Base-by-base conservation (phyloP, 2,329 filamentous ascomycete species). In the Rutstroemia sp. region DNA sequence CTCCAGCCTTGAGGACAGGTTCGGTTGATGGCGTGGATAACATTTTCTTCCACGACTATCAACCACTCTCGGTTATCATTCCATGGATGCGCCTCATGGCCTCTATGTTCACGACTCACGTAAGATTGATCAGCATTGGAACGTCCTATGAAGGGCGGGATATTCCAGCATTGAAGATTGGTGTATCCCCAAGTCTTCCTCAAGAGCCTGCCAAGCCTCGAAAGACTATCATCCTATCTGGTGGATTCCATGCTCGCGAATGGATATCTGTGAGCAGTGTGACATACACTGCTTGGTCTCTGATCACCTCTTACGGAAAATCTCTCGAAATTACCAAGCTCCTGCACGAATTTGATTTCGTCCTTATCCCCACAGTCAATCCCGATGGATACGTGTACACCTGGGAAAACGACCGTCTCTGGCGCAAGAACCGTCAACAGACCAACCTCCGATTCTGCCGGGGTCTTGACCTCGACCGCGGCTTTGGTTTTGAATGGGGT, bases 201-300 rank as follows among this genome's bases (percentile, higher is more conserved):
- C 67, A 78, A 27, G 71, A 78, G 6, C 65, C 73, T 2, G 67
- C 71, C 4, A 66, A 68, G 12, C 78, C 76, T 5, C 82, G 88
- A 50, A 89, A 89, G 69, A 92, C 89, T 0, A 83, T 96, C 56
- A 76, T 96, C 51, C 76, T 99, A 19, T 85, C 85, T 4, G 94
- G 90, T 54, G 92, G 92, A 49, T 78, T 88, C n/a, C 94, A 97
- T 71, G 92, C 92, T 3, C 83, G 94, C 39, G 94, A 99, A 76
- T 99, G 94, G 94, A 95, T 99, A 62, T 89, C 90, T 48, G 91
- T 87, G 0, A 94, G 87, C 66, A 95, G 91, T 0, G 89, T 95
- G 52, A 95, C 87, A 65, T 97, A 95, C 66, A 75, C 96, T 30
- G 90, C 92, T 9, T 96, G 94, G 81, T 88, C 83, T 16, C 78